Conservation (phyloP, 108 stramenopile genomes). For the Schizochytrium sp. region DNA sequence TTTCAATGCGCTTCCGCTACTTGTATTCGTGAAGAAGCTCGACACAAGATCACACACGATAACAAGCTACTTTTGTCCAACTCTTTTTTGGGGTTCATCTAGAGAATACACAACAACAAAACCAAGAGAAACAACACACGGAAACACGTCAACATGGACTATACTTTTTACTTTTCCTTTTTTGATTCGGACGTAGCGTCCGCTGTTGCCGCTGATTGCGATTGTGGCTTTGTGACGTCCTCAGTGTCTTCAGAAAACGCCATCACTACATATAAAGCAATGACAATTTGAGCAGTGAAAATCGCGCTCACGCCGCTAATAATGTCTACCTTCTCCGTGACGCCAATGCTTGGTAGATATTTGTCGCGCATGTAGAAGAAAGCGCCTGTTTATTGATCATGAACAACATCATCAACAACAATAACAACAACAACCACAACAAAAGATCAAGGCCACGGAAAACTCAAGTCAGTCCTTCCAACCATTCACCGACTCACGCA, state of each 20-base stretch:
- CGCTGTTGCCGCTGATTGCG: not conserved
- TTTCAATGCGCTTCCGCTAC: too few relatives aligned
- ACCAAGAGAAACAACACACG: too few relatives aligned
- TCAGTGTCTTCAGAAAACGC: not conserved
- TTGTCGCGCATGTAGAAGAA: not conserved
- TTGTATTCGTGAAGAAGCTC: too few relatives aligned
- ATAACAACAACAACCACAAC: too few relatives aligned
- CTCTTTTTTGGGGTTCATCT: too few relatives aligned
- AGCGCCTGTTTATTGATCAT: not conserved
- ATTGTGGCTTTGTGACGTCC: not conserved
- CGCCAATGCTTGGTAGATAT: not conserved
- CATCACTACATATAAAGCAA: not conserved
- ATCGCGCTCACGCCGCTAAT: not conserved
- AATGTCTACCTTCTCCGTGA: not conserved
- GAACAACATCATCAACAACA: too few relatives aligned
- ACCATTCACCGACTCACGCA: too few relatives aligned
- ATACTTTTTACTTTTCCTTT: not conserved
- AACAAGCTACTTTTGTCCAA: not conserved
- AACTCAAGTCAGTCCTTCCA: not conserved
- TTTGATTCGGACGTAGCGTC: not conserved
- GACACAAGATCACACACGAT: not conserved
- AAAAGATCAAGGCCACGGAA: not conserved
- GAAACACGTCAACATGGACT: too few relatives aligned
- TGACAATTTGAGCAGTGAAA: not conserved
- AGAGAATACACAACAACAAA: too few relatives aligned